These are phyloP conservation scores for Tolypocladium sp. DNA, from an alignment of 2,329 filamentous ascomycete genomes.

Conservation along the genomic window DNA sequence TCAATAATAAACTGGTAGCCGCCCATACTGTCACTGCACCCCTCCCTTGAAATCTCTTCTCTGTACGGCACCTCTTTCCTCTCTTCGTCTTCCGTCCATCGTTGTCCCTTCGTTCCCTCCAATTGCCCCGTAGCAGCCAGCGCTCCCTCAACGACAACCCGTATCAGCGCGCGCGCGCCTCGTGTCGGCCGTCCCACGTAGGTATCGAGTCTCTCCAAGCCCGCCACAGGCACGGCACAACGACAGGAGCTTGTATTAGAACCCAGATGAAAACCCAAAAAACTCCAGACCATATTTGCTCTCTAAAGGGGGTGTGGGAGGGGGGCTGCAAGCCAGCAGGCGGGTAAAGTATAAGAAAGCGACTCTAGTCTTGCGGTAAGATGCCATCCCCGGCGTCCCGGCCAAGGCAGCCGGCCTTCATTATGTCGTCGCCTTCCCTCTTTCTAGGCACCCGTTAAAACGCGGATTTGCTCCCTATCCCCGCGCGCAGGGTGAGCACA, in stretches of 20 bases:
- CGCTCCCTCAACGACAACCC: not conserved
- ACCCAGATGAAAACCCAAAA: conserved; percentile 32
- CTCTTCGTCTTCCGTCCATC: not conserved
- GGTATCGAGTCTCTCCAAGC: conserved; percentile 1
- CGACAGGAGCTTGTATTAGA: conserved; percentile 30
- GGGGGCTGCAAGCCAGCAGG: not conserved
- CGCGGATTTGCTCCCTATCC: not conserved
- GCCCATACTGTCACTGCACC: conserved; percentile 3
- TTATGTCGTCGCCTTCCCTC: not conserved
- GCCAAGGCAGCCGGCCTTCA: conserved; percentile 3
- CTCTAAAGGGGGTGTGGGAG: conserved; percentile 14
- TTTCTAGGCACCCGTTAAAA: not conserved
- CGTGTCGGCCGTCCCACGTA: not conserved
- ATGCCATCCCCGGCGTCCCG: not conserved
- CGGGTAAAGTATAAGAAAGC: not conserved
- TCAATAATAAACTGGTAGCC: conserved; percentile 23
- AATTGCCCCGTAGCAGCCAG: not conserved
- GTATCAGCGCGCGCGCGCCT: not conserved
- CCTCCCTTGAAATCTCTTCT: not conserved
- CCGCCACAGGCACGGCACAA: conserved; percentile 8
- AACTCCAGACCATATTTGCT: conserved; percentile 40
- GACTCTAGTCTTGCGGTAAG: not conserved
- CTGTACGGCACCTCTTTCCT: not conserved
- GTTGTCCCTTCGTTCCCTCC: not conserved
- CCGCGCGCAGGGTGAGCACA: not conserved